Conservation (phyloP, 2,329 filamentous ascomycete genomes). For the Fusarium sp. region DNA sequence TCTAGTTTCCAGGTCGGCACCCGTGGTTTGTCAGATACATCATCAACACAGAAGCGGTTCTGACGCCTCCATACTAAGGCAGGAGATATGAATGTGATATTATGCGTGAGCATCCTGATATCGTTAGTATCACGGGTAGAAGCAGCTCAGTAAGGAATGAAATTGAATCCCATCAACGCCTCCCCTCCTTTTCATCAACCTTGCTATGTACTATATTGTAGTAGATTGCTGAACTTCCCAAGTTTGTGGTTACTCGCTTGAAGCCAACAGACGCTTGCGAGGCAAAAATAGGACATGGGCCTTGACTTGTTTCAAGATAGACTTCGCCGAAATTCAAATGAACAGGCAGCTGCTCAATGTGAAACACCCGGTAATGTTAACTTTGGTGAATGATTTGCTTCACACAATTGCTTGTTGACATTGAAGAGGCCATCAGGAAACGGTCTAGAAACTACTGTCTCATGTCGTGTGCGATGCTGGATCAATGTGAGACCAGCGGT, state of each 20-base stretch:
- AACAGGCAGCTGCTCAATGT: not conserved
- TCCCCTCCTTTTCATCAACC: not conserved
- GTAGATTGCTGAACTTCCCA: constrained; percentile 1
- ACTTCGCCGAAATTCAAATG: not conserved
- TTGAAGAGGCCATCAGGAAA: not conserved
- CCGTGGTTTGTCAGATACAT: constrained; percentile 9
- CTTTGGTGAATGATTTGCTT: not conserved
- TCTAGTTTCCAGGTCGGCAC: constrained; percentile 18
- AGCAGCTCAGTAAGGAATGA: constrained; percentile 28
- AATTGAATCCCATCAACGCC: constrained; percentile 1
- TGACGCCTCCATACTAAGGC: constrained; percentile 1
- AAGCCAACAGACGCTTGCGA: not conserved
- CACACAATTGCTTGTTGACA: not conserved
- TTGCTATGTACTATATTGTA: too few species aligned
- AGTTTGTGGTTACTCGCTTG: not conserved
- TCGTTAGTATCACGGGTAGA: constrained; percentile 23
- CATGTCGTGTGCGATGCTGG: constrained; percentile 3
- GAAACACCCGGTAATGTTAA: constrained; percentile 1
- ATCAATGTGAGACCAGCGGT: constrained; percentile 25
- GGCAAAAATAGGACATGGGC: not conserved
- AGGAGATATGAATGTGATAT: constrained; percentile 1
- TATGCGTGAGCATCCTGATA: constrained; percentile 11
- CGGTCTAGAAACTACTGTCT: not conserved
- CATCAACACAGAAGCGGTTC: not conserved
- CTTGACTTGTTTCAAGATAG: constrained; percentile 5